Evolutionary conservation across 306 rosid species (phyloP).

Genomic region (Inga laurina): DNA sequence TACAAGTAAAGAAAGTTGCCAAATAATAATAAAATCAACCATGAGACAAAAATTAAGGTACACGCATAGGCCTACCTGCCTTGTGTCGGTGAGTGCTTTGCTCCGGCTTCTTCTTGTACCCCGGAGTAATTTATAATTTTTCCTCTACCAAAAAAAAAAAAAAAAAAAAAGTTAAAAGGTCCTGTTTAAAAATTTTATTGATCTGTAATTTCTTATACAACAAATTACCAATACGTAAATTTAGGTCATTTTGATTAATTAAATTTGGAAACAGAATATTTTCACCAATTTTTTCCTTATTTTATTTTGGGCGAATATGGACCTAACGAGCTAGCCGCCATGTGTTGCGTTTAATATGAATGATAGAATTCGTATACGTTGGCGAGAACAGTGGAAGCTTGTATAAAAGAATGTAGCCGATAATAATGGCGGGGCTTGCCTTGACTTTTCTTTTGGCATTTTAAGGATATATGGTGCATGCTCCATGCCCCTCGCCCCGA

Average conservation of each 20-base stretch:
- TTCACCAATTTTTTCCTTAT: too few relatives aligned
- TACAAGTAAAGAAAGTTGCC: neutral
- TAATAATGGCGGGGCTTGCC: neutral
- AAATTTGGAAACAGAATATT: too few relatives aligned
- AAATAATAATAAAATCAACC: neutral
- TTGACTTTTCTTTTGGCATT: conserved; percentile 20
- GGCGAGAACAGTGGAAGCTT: neutral
- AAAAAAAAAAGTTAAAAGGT: too few relatives aligned
- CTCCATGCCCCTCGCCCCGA: neutral
- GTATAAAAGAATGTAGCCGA: neutral
- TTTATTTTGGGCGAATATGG: neutral
- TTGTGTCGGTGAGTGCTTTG: too few relatives aligned
- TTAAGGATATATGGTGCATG: neutral
- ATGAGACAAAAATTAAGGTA: neutral
- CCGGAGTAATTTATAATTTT: too few relatives aligned
- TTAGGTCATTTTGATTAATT: too few relatives aligned
- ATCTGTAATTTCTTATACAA: too few relatives aligned
- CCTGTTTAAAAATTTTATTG: too few relatives aligned
- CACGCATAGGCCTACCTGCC: too few relatives aligned
- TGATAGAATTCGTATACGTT: neutral
- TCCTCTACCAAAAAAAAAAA: too few relatives aligned
- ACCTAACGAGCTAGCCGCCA: neutral
- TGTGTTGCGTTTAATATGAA: neutral
- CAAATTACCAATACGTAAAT: too few relatives aligned
- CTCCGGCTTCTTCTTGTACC: too few relatives aligned